Base-by-base conservation (phyloP, 2,329 filamentous ascomycete genomes). In the Hymenotorrendiella dingleyae region DNA sequence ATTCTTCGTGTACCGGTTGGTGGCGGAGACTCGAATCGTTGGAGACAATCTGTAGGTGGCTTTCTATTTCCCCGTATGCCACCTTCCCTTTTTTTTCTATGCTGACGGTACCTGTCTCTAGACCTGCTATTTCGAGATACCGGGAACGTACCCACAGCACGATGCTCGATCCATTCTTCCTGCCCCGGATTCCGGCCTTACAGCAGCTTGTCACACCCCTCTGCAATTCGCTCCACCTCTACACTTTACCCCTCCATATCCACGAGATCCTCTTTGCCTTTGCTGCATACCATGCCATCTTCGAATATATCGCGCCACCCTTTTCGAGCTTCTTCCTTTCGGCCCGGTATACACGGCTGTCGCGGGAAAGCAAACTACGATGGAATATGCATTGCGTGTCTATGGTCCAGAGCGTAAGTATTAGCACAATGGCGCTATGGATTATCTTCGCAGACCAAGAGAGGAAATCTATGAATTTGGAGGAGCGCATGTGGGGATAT, bases 301-400 rank as follows among this genome's bases (percentile, higher is more conserved):
- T 80, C 64, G 70, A 70, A 55, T 73, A 79, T 48, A 57, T 88
- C 48, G 83, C 86, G 36, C 85, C 86, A 7, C 58, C 71, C 32
- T 38, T 89, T 17, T 88, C 84, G 28, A 69, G 65, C 33, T 57
- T 67, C 41, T 63, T 86, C 45, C 78, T 83, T 48, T 75, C 82
- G 4, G 55, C 68, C 32, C 45, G 39, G 19, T 91, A 91, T 64
- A 61, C 69, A 17, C 61, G 63, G 27, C 72, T 86, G 54, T 74
- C 79, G 36, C 67, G 69, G 30, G 85, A 81, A 45, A 76, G 73
- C 59, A 64, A 65, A 26, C 69, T 86, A 45, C 88, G 84, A 70
- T 91, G 86, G 86, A 80, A 93, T 62, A 82, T 87, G 33, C 86
- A 90, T 57, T 80, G 90, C 43, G 86, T 90, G 21, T 88, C 84